Conservation (phyloP, 345 rosid genomes). For the Stellera chamaejasme region DNA sequence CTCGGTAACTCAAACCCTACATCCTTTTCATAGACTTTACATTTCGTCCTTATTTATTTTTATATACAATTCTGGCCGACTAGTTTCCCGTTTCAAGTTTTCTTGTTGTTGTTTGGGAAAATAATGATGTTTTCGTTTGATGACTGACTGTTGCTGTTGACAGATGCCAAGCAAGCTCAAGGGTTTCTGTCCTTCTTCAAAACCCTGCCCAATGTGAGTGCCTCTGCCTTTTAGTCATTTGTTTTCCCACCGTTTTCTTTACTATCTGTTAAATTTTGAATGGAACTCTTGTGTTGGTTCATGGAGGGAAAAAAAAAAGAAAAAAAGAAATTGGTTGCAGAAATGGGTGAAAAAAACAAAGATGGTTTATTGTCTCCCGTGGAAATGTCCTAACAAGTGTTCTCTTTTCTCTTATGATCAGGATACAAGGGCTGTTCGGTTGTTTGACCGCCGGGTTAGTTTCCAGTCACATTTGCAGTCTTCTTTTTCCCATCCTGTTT, state of each 20-base stretch:
- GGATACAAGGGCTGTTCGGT: constrained; percentile 76
- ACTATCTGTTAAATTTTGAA: constrained; percentile 1
- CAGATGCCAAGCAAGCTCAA: constrained; percentile 93
- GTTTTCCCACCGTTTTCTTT: not conserved
- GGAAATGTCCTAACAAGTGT: too few relatives aligned
- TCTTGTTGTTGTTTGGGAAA: not conserved
- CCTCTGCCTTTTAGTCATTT: not conserved
- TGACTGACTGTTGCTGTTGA: not conserved
- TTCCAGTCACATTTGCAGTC: constrained; percentile 1
- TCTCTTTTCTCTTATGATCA: constrained; percentile 23
- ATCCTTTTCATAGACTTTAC: too few relatives aligned
- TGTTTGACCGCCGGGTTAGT: constrained; percentile 93
- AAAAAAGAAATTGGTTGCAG: not conserved
- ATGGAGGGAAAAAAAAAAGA: not conserved
- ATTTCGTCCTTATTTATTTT: not conserved
- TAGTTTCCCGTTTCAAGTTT: not conserved
- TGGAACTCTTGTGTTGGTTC: not conserved
- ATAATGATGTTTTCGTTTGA: constrained; percentile 3
- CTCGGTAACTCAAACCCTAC: constrained; percentile 46
- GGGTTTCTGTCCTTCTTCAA: constrained; percentile 96
- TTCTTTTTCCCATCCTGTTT: not conserved
- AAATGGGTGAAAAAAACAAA: too few relatives aligned
- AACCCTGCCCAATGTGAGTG: constrained; percentile 71
- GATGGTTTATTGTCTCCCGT: too few relatives aligned
- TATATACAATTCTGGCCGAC: too few relatives aligned